Conservation (phyloP, 495 filamentous ascomycete species). For the Daldinia loculata region DNA sequence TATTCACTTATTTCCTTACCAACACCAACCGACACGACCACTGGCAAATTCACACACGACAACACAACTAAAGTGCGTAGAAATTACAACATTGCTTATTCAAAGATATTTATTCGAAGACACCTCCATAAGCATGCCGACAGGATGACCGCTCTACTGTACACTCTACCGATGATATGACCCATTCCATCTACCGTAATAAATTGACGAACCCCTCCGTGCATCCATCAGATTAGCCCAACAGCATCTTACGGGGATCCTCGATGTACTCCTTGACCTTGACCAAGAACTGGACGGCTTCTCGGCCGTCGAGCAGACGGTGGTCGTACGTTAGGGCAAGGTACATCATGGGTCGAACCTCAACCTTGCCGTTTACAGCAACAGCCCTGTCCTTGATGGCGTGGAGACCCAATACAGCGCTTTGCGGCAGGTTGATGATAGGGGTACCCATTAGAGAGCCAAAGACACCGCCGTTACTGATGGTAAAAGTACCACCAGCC, state of each 20-base stretch:
- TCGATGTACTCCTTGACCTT: slow-evolving; percentile 99
- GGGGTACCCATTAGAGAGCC: slow-evolving; percentile 91
- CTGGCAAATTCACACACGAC: not conserved
- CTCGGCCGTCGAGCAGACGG: slow-evolving; percentile 90
- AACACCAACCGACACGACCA: not conserved
- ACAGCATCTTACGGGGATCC: slow-evolving; percentile 91
- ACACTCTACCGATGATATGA: slow-evolving; percentile 30
- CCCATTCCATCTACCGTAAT: slow-evolving; percentile 3
- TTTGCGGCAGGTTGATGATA: slow-evolving; percentile 98
- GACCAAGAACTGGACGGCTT: slow-evolving; percentile 96
- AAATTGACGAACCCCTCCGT: not conserved
- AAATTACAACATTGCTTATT: not conserved
- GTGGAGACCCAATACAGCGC: slow-evolving; percentile 95
- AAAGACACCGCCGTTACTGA: slow-evolving; percentile 86
- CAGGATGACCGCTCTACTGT: slow-evolving; percentile 23
- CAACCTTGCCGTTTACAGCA: slow-evolving; percentile 88
- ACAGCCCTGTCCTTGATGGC: slow-evolving; percentile 96
- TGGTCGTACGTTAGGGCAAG: slow-evolving; percentile 98
- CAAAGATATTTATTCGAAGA: slow-evolving; percentile 20
- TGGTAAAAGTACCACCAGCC: slow-evolving; percentile 98
- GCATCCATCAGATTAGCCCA: slow-evolving; percentile 49
- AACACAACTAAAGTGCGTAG: not conserved
- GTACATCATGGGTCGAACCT: slow-evolving; percentile 99
- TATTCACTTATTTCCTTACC: not conserved
- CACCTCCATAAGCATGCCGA: not conserved